Conservation (phyloP, 106 monocot genomes). For the Cymbidium sinense region DNA sequence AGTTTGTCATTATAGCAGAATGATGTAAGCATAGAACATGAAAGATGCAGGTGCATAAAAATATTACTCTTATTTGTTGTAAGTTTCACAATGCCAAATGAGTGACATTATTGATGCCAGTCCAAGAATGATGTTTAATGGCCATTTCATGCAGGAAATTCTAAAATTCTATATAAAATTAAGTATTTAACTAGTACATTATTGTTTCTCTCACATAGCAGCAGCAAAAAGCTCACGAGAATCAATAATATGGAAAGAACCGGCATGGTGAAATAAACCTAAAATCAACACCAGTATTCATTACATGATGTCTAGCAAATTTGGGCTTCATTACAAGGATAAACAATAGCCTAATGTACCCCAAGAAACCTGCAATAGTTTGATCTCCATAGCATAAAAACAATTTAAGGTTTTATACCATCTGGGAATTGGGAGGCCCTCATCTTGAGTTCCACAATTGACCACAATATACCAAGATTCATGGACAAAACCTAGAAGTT, state of each 20-base stretch:
- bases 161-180: background rate
- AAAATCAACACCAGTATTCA: background rate
- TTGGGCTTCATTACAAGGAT: too few species aligned
- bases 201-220: background rate
- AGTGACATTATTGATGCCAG: background rate
- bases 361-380: too few species aligned
- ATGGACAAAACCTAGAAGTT: too few species aligned
- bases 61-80: background rate
- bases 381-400: too few species aligned
- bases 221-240: background rate
- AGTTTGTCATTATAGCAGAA: background rate
- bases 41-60: background rate
- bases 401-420: too few species aligned
- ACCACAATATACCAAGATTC: too few species aligned
- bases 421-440: too few species aligned
- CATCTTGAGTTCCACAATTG: too few species aligned
- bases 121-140: background rate
- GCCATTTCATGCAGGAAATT: background rate
- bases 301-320: background rate
- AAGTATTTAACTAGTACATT: background rate
- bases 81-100: conserved; percentile 1
- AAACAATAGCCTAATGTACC: background rate
- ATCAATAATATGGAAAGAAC: background rate
- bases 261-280: background rate
- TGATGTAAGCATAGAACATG: background rate